Conservation (phyloP, 140 eudicot genomes). For the Oenanthe javanica region DNA sequence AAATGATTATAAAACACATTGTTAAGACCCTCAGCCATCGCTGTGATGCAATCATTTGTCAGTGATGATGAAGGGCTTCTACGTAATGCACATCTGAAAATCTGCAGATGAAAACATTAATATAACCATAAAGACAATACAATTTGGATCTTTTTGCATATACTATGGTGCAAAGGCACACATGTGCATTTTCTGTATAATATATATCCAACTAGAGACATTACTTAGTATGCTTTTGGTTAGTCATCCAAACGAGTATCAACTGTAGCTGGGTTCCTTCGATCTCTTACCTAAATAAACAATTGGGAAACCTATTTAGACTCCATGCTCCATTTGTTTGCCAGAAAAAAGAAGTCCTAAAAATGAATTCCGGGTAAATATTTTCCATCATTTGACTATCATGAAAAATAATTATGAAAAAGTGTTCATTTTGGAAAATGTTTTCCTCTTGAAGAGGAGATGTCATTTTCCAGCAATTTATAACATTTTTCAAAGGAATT, state of each 20-base stretch:
- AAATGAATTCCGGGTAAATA: too few relatives aligned
- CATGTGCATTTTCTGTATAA: neutral
- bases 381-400: too few relatives aligned
- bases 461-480: too few relatives aligned
- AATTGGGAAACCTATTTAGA: neutral
- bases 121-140: too few relatives aligned
- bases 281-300: neutral
- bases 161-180: neutral
- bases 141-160: neutral
- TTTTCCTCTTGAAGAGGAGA: too few relatives aligned
- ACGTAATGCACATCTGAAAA: slow-evolving; percentile 77
- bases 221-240: neutral
- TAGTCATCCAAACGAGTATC: neutral
- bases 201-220: neutral
- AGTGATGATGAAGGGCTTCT: slow-evolving; percentile 83
- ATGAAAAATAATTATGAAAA: too few relatives aligned
- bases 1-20: slow-evolving; percentile 55
- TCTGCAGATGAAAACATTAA: slow-evolving; percentile 29
- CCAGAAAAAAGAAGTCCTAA: too few relatives aligned
- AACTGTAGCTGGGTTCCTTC: neutral
- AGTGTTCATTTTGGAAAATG: too few relatives aligned
- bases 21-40: slow-evolving; percentile 90
- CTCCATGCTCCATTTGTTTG: neutral
- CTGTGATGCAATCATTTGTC: slow-evolving; percentile 82
- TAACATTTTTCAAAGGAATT: too few relatives aligned